Base-by-base conservation (phyloP, 257 asterid genomes). In the Capsicum chinense region DNA sequence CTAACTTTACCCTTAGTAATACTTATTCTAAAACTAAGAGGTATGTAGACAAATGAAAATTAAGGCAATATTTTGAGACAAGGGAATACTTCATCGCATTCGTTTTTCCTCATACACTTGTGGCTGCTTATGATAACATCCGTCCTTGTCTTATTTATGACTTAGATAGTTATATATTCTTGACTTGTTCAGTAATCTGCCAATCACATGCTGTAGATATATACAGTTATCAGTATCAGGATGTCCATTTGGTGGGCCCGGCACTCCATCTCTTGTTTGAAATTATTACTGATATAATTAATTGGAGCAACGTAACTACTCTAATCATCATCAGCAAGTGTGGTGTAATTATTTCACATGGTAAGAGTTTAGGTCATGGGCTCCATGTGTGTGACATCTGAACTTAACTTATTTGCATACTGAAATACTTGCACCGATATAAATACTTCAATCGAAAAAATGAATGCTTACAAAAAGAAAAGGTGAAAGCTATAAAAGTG, bases 201-300 rank as follows among this genome's bases (percentile, higher is more conserved):
- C 78, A 56, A 86, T 88, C 91, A 88, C 91, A 88, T 87, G 91
- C 82, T 19, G 76, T 58, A 56, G 70, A 82, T 58, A 33, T 42
- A 37, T 68, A 37, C 19, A 39, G 19, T 68, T 69, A 44, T 37
- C 39, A 44, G 6, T 39, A 11, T 33, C 84, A 35, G 44, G 19
- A 66, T 71, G 67, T 69, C 86, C 90, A 39, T 59, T 69, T 33
- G 7, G 54, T 79, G 70, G 88, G 81, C 4, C 44, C 44, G 44
- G 44, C 5, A 39, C 44, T 39, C 44, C 5, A 4, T 39, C 44
- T 39, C 5, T 39, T 39, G 44, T 39, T 39, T 39, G 44, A 39
- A 39, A 39, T 39, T 39, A 39, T 3, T 39, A 39, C 44, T 39
- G 5, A 39, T 39, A 2, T 39, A 39, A 39, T 52, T 52, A 42